Conservation (phyloP, 2,329 filamentous ascomycete genomes). For the Curvularia lunata region DNA sequence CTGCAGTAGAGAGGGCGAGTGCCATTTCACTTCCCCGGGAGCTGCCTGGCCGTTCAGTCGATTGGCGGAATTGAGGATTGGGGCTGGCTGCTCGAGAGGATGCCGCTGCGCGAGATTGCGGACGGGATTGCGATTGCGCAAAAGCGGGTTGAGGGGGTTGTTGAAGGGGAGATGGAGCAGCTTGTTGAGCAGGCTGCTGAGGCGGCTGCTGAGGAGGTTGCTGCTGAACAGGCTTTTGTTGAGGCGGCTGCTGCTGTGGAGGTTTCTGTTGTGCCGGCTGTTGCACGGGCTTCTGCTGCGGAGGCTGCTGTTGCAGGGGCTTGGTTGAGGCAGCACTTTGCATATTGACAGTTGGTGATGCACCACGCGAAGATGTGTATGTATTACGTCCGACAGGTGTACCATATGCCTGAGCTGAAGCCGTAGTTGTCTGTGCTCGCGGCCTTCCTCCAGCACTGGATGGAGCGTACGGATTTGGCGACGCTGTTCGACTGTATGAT, state of each 20-base stretch:
- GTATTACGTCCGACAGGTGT: slow-evolving; percentile 42
- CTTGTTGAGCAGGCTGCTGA: not conserved
- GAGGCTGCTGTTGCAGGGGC: not conserved
- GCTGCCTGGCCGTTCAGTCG: slow-evolving; percentile 58
- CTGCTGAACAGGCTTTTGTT: slow-evolving; percentile 2
- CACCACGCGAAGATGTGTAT: slow-evolving; percentile 48
- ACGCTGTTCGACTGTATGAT: slow-evolving; percentile 44
- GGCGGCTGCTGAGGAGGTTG: slow-evolving; percentile 43
- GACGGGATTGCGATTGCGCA: slow-evolving; percentile 31
- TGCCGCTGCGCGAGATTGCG: slow-evolving; percentile 41
- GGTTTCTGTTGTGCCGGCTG: not conserved
- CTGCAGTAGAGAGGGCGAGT: slow-evolving; percentile 52
- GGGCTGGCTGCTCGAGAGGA: slow-evolving; percentile 58
- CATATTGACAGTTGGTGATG: slow-evolving; percentile 46
- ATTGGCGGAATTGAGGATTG: slow-evolving; percentile 58
- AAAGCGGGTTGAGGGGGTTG: slow-evolving; percentile 49
- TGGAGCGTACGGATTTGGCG: slow-evolving; percentile 68
- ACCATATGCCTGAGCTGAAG: slow-evolving; percentile 43
- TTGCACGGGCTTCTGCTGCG: not conserved
- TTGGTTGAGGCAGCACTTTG: slow-evolving; percentile 53
- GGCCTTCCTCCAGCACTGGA: slow-evolving; percentile 41
- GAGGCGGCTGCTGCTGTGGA: not conserved
- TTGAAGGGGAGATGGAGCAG: slow-evolving; percentile 31
- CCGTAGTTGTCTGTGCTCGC: slow-evolving; percentile 49
- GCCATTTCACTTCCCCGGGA: slow-evolving; percentile 53